These are phyloP conservation scores for Bidens hawaiensis DNA, from an alignment of 140 eudicot genomes.

Conservation along the genomic window DNA sequence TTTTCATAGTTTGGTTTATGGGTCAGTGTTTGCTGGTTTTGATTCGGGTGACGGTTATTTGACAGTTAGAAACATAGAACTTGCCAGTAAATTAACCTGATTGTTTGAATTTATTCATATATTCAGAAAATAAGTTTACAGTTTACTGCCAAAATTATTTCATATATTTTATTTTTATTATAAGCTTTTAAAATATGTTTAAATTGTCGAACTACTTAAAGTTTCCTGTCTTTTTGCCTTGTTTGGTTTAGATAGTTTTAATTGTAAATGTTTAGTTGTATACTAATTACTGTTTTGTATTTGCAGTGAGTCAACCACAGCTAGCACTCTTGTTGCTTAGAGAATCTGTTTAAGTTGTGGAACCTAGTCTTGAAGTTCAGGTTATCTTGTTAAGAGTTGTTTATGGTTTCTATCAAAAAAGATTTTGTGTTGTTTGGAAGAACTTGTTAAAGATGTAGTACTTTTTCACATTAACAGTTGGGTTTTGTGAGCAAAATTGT, in stretches of 20 bases:
- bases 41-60: too few species aligned
- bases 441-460: neutral
- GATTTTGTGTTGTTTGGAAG: slow-evolving; percentile 4
- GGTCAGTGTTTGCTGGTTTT: too few species aligned
- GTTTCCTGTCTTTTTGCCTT: too few species aligned
- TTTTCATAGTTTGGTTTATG: too few species aligned
- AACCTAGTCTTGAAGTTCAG: neutral
- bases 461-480: neutral
- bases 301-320: slow-evolving; percentile 31
- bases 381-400: neutral
- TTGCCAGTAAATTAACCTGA: too few species aligned
- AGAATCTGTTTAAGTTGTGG: neutral
- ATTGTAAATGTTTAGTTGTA: neutral
- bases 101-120: too few species aligned
- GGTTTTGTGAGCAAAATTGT: neutral
- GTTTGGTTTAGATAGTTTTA: neutral
- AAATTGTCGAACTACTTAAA: neutral
- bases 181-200: neutral
- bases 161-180: too few species aligned
- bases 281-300: neutral
- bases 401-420: neutral
- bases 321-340: slow-evolving; percentile 29
- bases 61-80: too few species aligned
- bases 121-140: too few species aligned
- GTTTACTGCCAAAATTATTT: too few species aligned